phyloP scores from a whole-genome alignment of 345 rosid species.

The Crucihimalaya himalaica region DNA sequence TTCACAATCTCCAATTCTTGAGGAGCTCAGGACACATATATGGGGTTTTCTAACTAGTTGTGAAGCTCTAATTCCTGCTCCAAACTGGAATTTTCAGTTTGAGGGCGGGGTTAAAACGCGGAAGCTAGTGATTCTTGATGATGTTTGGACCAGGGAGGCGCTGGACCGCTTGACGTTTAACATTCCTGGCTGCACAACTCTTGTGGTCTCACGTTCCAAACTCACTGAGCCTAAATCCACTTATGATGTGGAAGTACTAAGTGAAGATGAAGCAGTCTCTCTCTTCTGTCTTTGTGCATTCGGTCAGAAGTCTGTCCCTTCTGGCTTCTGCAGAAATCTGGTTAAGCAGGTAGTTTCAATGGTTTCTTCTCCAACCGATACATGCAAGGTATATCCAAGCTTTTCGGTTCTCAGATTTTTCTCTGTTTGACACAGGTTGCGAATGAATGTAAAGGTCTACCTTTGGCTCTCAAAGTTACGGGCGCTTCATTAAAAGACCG shows the following conservation, averaged over 20 bases:
- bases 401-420: constrained; percentile 11
- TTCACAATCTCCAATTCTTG: constrained; percentile 79
- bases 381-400: neutral
- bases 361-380: constrained; percentile 3
- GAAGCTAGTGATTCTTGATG: constrained; percentile 73
- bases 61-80: constrained; percentile 38
- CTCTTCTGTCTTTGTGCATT: constrained; percentile 81
- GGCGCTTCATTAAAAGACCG: constrained; percentile 73
- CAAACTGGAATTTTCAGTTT: constrained; percentile 46
- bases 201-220: constrained; percentile 74
- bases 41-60: constrained; percentile 47
- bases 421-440: constrained; percentile 55
- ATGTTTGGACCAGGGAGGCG: constrained; percentile 69
- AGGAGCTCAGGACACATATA: constrained; percentile 49
- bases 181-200: constrained; percentile 61
- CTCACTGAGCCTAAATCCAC: constrained; percentile 46
- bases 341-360: constrained; percentile 62
- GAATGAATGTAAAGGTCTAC: constrained; percentile 86
- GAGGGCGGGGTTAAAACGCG: constrained; percentile 15
- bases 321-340: constrained; percentile 46
- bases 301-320: constrained; percentile 63
- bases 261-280: constrained; percentile 61
- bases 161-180: constrained; percentile 61
- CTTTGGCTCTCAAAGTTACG: constrained; percentile 92
- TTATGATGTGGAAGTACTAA: constrained; percentile 67